Evolutionary conservation across 352 stramenopile species (phyloP).

Genomic region (Blastocystis sp.): DNA sequence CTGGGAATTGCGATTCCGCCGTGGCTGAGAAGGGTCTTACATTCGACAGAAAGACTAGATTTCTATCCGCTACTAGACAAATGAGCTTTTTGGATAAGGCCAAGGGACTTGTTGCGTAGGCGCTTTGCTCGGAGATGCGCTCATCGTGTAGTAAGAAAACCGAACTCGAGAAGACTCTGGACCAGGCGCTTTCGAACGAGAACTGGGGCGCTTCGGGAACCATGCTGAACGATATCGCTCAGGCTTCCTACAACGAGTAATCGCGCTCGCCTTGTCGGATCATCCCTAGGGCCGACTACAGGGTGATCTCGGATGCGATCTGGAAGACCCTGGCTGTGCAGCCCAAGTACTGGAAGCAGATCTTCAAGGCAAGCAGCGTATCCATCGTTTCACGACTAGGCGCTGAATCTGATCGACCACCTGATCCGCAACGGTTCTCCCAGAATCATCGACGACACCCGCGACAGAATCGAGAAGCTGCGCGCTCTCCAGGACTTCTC

Average conservation of each 20-base stretch:
- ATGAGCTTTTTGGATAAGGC: constrained; percentile 49
- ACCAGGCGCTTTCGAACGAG: constrained; percentile 63
- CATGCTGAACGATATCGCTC: constrained; percentile 93
- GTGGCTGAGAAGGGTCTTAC: too few relatives aligned
- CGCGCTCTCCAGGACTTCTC: constrained; percentile 82
- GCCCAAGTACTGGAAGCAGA: constrained; percentile 88
- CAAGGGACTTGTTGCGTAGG: constrained; percentile 43
- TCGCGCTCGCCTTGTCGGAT: neutral
- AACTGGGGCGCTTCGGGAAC: constrained; percentile 65
- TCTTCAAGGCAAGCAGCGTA: constrained; percentile 84
- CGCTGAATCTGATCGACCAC: constrained; percentile 88
- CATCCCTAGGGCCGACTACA: constrained; percentile 80
- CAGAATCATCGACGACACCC: constrained; percentile 91
- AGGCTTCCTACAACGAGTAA: constrained; percentile 87
- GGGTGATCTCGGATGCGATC: constrained; percentile 86
- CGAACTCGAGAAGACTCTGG: constrained; percentile 62
- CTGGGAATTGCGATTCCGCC: too few relatives aligned
- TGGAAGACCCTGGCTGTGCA: constrained; percentile 87
- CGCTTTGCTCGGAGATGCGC: too few relatives aligned
- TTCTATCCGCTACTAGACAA: neutral
- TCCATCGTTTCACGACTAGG: constrained; percentile 54
- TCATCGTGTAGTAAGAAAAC: constrained; percentile 52
- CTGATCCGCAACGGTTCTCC: constrained; percentile 96
- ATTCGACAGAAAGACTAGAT: too few relatives aligned
- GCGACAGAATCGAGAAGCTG: constrained; percentile 86